phyloP scores from a whole-genome alignment of 208 protist species.

The Vickermania spadyakhi region DNA sequence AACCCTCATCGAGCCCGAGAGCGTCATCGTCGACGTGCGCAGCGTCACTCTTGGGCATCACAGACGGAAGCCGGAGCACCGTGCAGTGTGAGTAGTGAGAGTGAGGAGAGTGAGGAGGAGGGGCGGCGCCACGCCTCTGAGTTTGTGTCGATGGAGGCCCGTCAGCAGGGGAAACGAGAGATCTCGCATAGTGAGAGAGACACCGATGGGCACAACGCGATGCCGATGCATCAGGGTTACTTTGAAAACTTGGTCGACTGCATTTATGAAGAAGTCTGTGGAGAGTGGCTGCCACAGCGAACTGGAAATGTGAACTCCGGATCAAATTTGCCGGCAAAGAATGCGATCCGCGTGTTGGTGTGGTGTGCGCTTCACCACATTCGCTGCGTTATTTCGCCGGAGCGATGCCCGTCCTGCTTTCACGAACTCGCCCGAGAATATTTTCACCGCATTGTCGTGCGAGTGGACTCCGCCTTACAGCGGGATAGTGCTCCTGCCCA shows the following conservation, averaged over 20 bases:
- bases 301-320: too few species aligned
- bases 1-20: neutral
- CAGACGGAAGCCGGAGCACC: neutral
- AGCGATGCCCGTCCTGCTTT: slow-evolving; percentile 29
- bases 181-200: neutral
- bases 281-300: too few species aligned
- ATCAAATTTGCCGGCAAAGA: neutral
- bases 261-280: too few species aligned
- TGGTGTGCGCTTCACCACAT: slow-evolving; percentile 9
- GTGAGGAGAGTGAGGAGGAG: neutral
- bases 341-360: neutral
- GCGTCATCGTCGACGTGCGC: neutral
- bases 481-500: too few species aligned
- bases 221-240: too few species aligned
- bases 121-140: neutral
- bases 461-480: too few species aligned
- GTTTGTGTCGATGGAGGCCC: neutral
- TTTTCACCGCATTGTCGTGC: neutral
- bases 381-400: slow-evolving; percentile 36
- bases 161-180: neutral
- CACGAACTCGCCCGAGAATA: slow-evolving; percentile 17
- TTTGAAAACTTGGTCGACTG: neutral
- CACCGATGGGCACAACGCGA: too few species aligned
- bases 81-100: neutral
- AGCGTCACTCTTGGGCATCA: neutral